Percentiles rank a stretch among this genome's conserved stretches.
Conservation (phyloP, 441 rosid genomes). For the Theobroma grandiflorum region DNA sequence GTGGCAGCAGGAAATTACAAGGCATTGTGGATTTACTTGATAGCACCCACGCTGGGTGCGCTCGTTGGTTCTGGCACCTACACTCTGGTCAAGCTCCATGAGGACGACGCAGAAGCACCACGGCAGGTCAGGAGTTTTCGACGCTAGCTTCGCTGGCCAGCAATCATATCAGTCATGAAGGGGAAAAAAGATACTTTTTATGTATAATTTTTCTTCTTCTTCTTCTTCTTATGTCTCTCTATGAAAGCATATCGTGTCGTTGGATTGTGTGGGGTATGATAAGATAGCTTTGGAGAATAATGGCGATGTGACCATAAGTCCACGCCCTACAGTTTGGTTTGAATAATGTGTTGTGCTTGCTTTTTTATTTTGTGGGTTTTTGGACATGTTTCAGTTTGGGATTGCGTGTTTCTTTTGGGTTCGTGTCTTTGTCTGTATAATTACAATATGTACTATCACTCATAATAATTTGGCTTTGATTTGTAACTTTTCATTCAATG, state of each 20-base stretch:
- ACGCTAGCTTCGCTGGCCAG: slow-evolving; percentile 49
- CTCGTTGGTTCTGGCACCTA: slow-evolving; percentile 80
- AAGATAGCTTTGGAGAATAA: slow-evolving; percentile 36
- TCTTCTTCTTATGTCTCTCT: background rate
- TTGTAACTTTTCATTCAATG: background rate
- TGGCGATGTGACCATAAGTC: slow-evolving; percentile 55
- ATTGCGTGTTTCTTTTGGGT: background rate
- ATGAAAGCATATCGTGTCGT: background rate
- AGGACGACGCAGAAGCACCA: slow-evolving; percentile 61
- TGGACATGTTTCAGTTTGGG: background rate
- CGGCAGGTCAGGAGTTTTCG: slow-evolving; percentile 88
- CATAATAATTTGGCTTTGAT: background rate
- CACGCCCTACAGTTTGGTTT: slow-evolving; percentile 32
- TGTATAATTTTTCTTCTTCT: background rate
- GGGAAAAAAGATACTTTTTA: background rate
- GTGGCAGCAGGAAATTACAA: slow-evolving; percentile 89
- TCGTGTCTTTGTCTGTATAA: background rate
- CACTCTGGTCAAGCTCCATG: slow-evolving; percentile 80
- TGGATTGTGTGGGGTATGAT: slow-evolving; percentile 29
- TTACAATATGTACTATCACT: too few species aligned
- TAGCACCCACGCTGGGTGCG: slow-evolving; percentile 96
- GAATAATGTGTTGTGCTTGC: slow-evolving; percentile 3
- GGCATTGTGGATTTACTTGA: slow-evolving; percentile 75
- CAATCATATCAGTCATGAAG: slow-evolving; percentile 14
- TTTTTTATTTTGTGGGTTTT: background rate